phyloP scores from a whole-genome alignment of 371 early-diverging fungal genomes.

The Mucor irregularis region DNA sequence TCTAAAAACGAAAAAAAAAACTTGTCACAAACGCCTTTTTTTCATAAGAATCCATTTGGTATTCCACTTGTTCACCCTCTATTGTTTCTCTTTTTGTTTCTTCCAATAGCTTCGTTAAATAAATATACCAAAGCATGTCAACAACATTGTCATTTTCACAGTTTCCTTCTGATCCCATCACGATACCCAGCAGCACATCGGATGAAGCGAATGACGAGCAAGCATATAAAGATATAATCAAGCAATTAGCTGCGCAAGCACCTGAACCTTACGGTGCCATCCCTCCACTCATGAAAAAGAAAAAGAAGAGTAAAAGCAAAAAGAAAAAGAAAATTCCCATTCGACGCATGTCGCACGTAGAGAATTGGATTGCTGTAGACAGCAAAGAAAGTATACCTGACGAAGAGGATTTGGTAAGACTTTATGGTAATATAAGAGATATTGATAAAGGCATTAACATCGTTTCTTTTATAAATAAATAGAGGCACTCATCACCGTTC shows the following conservation, averaged over 20 bases:
- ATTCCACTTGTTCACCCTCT: conserved; percentile 14
- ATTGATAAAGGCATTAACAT: conserved; percentile 2
- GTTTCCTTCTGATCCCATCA: conserved; percentile 25
- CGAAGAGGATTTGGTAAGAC: conserved; percentile 48
- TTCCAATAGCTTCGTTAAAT: neutral
- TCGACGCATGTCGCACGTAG: conserved; percentile 42
- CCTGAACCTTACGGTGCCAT: conserved; percentile 61
- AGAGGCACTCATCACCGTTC: conserved; percentile 34
- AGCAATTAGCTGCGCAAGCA: conserved; percentile 40
- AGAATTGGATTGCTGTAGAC: conserved; percentile 52
- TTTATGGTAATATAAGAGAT: neutral
- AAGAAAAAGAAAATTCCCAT: conserved; percentile 21
- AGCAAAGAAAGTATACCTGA: conserved; percentile 55
- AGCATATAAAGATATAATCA: conserved; percentile 51
- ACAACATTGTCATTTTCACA: conserved; percentile 27
- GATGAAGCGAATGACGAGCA: conserved; percentile 10
- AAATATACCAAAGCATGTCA: conserved; percentile 14
- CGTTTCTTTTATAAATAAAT: too few species aligned
- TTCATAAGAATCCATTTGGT: neutral
- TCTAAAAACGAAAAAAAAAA: too few species aligned
- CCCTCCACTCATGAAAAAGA: conserved; percentile 45
- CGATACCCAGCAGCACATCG: conserved; percentile 28
- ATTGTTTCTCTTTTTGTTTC: conserved; percentile 3
- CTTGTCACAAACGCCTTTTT: too few species aligned
- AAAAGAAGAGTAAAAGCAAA: conserved; percentile 24